Percentiles rank a stretch among this genome's conserved stretches.
These are phyloP conservation scores for Hyaloperonospora brassicae DNA, from an alignment of 352 stramenopile species.

Conservation along the genomic window DNA sequence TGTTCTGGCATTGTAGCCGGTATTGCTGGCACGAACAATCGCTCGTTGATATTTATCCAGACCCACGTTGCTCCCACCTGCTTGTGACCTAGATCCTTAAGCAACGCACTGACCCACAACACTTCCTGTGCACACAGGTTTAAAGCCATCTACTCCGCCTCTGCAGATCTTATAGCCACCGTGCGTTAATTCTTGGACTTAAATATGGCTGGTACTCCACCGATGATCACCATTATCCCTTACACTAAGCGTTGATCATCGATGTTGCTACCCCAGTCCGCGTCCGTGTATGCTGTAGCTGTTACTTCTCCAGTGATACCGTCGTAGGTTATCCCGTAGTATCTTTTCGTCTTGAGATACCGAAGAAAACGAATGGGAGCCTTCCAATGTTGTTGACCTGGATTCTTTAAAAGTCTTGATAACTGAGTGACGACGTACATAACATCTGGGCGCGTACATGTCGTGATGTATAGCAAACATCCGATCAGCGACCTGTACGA, in stretches of 20 bases:
- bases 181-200: no score
- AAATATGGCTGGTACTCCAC: no score
- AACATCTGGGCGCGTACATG: not conserved
- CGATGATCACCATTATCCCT: not conserved
- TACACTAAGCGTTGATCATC: not conserved
- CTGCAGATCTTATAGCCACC: no score
- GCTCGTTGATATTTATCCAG: no score
- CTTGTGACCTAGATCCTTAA: no score
- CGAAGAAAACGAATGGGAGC: not conserved
- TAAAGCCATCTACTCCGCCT: no score
- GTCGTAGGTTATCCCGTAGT: no score
- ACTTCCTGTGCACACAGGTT: no score
- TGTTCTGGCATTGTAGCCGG: no score
- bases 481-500: not conserved
- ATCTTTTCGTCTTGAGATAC: not conserved
- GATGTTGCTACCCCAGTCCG: not conserved
- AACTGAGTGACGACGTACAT: not conserved
- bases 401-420: not conserved
- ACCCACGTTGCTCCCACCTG: no score
- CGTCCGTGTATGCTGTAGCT: not conserved
- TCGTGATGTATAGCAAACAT: not conserved
- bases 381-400: not conserved
- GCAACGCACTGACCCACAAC: no score
- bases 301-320: not conserved
- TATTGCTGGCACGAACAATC: no score